Evolutionary conservation across 495 filamentous ascomycete genomes (phyloP), one percentile per base, ranked within the genome.

Genomic region (Penicillium turbatum): DNA sequence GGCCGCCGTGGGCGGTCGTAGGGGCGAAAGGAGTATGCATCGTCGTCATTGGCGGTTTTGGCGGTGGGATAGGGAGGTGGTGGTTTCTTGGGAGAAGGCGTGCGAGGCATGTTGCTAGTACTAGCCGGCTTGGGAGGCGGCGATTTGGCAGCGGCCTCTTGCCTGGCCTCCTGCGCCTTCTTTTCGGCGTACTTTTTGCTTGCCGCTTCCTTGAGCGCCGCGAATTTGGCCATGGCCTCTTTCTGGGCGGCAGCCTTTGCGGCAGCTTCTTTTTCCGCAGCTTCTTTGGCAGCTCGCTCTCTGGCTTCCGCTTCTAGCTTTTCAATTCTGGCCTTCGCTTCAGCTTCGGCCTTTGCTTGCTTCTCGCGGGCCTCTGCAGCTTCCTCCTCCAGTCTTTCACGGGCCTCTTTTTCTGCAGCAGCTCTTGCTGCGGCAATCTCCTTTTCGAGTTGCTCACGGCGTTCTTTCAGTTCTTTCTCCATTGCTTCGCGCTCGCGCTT

Each of bases 11-110:
- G 81, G 51, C 81, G 80, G 66, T 95, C 88, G 72, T 95, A 93
- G 3, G 91, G 89, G 13, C 88, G 83, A 75, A 82, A 95, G 3
- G 89, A 91, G 65, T 90, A 83, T 1, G 78, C 77, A 53, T 81
- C 77, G 47, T 86, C 85, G 45, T 82, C 83, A 15, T 82, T 82
- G n/a, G 81, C 79, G n/a, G 86, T 84, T 53, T 77, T 81, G 37
- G 86, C 81, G 13, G 81, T 80, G 30, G 86, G 76, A 35, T 16
- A 19, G 13, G 74, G 70, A 16, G 74, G 70, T 41, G 80, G 72
- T 36, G 86, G 82, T 38, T 74, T 80, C 58, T 80, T 79, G 17
- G 84, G 77, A 16, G 78, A 77, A 27, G 76, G 69, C 8, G 71
- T 77, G 37, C 62, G 72, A 57, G 72, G 66, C 39, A 61, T 68